A percentile compares a stretch with the other conserved stretches of the same genome.
Conservation (phyloP, 768 basidiomycete genomes). For the Mycena rosella region DNA sequence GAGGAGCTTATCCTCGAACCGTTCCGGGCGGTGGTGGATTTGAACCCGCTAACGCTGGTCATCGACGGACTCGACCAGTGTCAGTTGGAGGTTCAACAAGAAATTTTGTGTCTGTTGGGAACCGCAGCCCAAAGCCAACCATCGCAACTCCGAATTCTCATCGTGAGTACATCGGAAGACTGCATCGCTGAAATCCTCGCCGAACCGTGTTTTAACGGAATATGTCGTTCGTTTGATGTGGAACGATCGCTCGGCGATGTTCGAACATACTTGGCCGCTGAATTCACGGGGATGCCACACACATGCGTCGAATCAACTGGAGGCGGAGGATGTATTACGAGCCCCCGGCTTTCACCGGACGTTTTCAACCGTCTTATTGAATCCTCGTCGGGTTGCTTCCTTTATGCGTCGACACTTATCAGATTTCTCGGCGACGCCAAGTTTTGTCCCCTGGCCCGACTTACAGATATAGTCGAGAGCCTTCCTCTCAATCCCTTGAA, state of each 20-base stretch:
- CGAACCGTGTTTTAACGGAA: neutral
- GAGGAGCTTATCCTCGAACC: slow-evolving; percentile 30
- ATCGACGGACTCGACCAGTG: slow-evolving; percentile 32
- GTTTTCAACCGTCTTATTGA: slow-evolving; percentile 12
- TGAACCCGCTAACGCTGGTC: slow-evolving; percentile 17
- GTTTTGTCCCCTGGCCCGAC: slow-evolving; percentile 16
- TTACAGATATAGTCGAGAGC: slow-evolving; percentile 8
- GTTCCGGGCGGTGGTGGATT: neutral
- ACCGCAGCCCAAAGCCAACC: slow-evolving; percentile 4
- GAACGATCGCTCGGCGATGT: slow-evolving; percentile 27
- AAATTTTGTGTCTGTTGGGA: slow-evolving; percentile 19
- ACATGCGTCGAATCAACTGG: neutral
- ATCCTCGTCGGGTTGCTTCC: slow-evolving; percentile 28
- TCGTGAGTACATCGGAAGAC: slow-evolving; percentile 9
- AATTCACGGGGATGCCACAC: slow-evolving; percentile 13
- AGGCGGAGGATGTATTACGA: neutral
- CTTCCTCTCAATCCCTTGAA: neutral
- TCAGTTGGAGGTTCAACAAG: slow-evolving; percentile 16
- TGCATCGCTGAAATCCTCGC: slow-evolving; percentile 3
- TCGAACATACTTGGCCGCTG: slow-evolving; percentile 21
- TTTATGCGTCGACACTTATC: slow-evolving; percentile 30
- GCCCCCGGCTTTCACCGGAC: slow-evolving; percentile 6
- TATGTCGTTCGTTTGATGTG: slow-evolving; percentile 19
- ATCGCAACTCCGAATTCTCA: slow-evolving; percentile 12
- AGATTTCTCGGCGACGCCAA: slow-evolving; percentile 19